Evolutionary conservation across 371 early-diverging fungal genomes (phyloP).

Genomic region (Thermomucor indicae-seudaticae): DNA sequence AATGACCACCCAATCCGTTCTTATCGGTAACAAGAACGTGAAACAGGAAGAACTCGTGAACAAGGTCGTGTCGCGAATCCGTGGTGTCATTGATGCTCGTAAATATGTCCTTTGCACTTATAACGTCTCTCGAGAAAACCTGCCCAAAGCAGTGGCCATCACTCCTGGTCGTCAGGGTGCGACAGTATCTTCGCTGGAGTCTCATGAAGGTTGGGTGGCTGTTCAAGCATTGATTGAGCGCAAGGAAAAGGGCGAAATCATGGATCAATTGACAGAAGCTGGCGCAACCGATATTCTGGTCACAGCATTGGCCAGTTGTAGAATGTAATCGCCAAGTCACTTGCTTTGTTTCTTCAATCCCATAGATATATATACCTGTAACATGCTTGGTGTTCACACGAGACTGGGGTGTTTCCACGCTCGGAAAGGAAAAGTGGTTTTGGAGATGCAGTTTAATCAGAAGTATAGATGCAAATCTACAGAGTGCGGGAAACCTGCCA

Average conservation of each 20-base stretch:
- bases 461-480: no score
- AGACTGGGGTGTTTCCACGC: no score
- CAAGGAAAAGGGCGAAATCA: slow-evolving; percentile 70
- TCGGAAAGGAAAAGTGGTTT: no score
- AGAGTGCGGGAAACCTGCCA: slow-evolving; percentile 82
- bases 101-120: slow-evolving; percentile 87
- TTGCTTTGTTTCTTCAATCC: no score
- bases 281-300: slow-evolving; percentile 94
- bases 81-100: slow-evolving; percentile 87
- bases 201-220: slow-evolving; percentile 83
- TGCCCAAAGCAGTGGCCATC: slow-evolving; percentile 62
- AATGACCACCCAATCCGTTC: slow-evolving; percentile 80
- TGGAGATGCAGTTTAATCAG: no score
- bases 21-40: slow-evolving; percentile 71
- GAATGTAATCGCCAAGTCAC: no score
- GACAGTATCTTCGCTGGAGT: slow-evolving; percentile 81
- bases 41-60: slow-evolving; percentile 62
- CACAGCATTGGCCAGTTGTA: slow-evolving; percentile 75
- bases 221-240: slow-evolving; percentile 88
- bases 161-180: slow-evolving; percentile 94
- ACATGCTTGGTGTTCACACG: no score
- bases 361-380: no score
- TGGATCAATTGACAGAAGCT: slow-evolving; percentile 82
- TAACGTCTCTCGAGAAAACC: slow-evolving; percentile 66
- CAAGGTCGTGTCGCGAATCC: slow-evolving; percentile 76